phyloP scores from a whole-genome alignment of 1,284 basidiomycete genomes.

The Ceraceosorus guamensis region DNA sequence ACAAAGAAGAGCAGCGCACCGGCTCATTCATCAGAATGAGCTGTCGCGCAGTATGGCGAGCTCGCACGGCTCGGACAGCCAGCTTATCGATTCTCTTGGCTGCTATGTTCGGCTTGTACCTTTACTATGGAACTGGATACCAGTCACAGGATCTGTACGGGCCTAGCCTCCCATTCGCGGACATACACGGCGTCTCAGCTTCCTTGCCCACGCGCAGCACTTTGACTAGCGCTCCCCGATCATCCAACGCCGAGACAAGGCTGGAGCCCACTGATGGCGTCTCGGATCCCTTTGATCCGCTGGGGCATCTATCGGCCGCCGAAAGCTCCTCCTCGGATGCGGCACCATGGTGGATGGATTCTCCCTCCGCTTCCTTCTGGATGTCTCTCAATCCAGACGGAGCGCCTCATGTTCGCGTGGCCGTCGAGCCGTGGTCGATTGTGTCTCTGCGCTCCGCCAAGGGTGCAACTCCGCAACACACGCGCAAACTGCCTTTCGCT shows the following conservation, averaged over 20 bases:
- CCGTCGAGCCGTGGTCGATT: slow-evolving; percentile 70
- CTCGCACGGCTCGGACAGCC: slow-evolving; percentile 70
- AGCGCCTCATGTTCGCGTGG: slow-evolving; percentile 65
- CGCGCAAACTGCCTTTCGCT: slow-evolving; percentile 25
- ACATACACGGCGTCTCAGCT: not conserved
- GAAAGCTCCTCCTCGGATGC: slow-evolving; percentile 3
- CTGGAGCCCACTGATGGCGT: not conserved
- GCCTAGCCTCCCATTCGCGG: slow-evolving; percentile 1
- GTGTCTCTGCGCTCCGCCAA: slow-evolving; percentile 58
- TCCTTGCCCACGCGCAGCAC: not conserved
- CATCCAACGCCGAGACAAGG: no score
- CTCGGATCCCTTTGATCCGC: slow-evolving; percentile 24
- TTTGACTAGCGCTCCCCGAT: not conserved
- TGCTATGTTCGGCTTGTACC: slow-evolving; percentile 35
- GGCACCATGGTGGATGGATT: slow-evolving; percentile 38
- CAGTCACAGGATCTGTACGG: slow-evolving; percentile 9
- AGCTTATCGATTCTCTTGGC: slow-evolving; percentile 58
- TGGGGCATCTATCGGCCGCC: slow-evolving; percentile 16
- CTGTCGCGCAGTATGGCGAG: slow-evolving; percentile 42
- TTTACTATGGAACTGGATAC: slow-evolving; percentile 39
- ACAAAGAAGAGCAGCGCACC: not conserved
- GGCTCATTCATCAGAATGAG: slow-evolving; percentile 3
- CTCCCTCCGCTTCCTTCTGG: slow-evolving; percentile 58
- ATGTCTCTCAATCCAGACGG: slow-evolving; percentile 68
- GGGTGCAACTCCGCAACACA: slow-evolving; percentile 1